Evolutionary conservation across 2,329 filamentous ascomycete genomes (phyloP).

Genomic region (Orbilia oligospora): DNA sequence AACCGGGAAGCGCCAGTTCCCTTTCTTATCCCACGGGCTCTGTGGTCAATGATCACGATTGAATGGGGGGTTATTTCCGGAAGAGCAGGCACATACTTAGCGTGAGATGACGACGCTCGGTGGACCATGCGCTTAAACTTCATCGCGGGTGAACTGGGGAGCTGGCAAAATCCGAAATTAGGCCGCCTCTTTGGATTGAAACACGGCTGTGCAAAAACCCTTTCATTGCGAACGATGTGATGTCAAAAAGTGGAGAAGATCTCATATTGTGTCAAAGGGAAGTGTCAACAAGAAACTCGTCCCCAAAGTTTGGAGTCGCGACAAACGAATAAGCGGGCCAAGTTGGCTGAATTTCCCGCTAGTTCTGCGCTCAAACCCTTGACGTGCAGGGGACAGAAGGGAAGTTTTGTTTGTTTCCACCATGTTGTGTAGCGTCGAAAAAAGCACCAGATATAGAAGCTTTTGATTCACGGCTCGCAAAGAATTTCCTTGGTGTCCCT

Average conservation of each 20-base stretch:
- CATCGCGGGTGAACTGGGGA: constrained; percentile 48
- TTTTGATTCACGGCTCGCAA: constrained; percentile 56
- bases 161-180: constrained; percentile 52
- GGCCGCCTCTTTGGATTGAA: constrained; percentile 49
- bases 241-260: constrained; percentile 34
- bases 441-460: constrained; percentile 32
- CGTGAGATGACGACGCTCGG: constrained; percentile 50
- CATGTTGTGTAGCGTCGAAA: constrained; percentile 31
- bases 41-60: constrained; percentile 10
- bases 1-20: constrained; percentile 39
- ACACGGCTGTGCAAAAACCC: constrained; percentile 49
- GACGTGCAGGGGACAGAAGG: constrained; percentile 34
- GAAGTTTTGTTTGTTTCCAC: neutral
- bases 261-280: constrained; percentile 10
- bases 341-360: constrained; percentile 27
- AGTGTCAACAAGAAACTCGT: constrained; percentile 2
- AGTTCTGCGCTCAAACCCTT: constrained; percentile 52
- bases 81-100: constrained; percentile 41
- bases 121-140: constrained; percentile 57
- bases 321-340: constrained; percentile 60
- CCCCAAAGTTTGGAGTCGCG: constrained; percentile 53
- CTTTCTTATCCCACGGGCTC: constrained; percentile 7
- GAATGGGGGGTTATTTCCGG: constrained; percentile 42
- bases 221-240: constrained; percentile 29
- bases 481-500: constrained; percentile 54